phyloP scores from a whole-genome alignment of 371 early-diverging fungal genomes.

The Thermomucor indicae-seudaticae region DNA sequence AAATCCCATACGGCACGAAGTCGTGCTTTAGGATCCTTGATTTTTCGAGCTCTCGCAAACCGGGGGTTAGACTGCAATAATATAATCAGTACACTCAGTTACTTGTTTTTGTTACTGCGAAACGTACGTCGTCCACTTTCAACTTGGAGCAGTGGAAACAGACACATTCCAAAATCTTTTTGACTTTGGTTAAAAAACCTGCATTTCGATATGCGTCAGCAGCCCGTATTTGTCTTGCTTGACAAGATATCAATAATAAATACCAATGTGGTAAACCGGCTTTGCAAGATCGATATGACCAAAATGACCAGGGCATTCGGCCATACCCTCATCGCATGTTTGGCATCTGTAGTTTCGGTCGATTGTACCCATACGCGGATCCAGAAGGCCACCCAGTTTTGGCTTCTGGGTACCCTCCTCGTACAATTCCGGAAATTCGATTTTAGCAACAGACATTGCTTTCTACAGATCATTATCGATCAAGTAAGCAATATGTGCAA shows the following conservation, averaged over 20 bases:
- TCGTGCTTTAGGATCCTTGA: conserved; percentile 73
- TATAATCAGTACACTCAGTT: conserved; percentile 5
- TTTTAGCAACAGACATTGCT: conserved; percentile 94
- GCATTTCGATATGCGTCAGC: too few species aligned
- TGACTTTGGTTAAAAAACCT: conserved; percentile 85
- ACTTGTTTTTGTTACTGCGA: background rate
- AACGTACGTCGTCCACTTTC: conserved; percentile 77
- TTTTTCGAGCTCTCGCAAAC: conserved; percentile 67
- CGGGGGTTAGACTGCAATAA: conserved; percentile 58
- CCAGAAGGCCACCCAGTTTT: conserved; percentile 89
- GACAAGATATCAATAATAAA: background rate
- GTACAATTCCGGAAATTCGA: conserved; percentile 94
- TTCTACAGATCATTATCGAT: conserved; percentile 56
- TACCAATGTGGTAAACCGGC: conserved; percentile 95
- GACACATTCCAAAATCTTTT: conserved; percentile 99
- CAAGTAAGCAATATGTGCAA: conserved; percentile 7
- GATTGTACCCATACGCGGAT: conserved; percentile 98
- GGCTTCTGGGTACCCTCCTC: conserved; percentile 90
- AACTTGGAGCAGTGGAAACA: conserved; percentile 98
- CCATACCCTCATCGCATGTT: conserved; percentile 96
- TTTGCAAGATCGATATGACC: conserved; percentile 98
- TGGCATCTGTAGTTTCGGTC: conserved; percentile 98
- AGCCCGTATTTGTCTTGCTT: too few species aligned
- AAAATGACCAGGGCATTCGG: conserved; percentile 99
- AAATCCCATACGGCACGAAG: conserved; percentile 93